Evolutionary conservation across 139 green algal species (phyloP).

Genomic region (Astrephomene gubernaculifera): DNA sequence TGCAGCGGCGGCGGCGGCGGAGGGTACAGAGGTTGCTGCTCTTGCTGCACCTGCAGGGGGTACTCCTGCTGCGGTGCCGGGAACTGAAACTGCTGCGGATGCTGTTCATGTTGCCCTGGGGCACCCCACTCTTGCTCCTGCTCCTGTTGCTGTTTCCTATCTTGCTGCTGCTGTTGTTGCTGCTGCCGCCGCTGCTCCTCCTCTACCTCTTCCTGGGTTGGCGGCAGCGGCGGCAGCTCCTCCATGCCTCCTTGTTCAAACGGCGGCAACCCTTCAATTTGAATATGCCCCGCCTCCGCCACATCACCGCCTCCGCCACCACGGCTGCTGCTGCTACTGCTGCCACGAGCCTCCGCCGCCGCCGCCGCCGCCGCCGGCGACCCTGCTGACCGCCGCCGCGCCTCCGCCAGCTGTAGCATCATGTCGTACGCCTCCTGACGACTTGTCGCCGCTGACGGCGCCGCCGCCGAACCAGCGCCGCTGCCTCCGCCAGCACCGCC

Average conservation of each 20-base stretch:
- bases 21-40: too few species aligned
- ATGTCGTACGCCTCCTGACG: constrained; percentile 22
- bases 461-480: not conserved
- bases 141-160: not conserved
- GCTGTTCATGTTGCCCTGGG: constrained; percentile 27
- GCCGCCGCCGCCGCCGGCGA: constrained; percentile 3
- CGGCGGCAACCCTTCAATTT: not conserved
- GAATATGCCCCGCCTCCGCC: not conserved
- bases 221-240: constrained; percentile 36
- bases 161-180: constrained; percentile 3
- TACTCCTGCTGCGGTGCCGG: too few species aligned
- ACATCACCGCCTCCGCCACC: not conserved
- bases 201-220: not conserved
- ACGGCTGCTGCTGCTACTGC: not conserved
- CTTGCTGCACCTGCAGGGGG: too few species aligned
- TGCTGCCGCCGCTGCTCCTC: constrained; percentile 21
- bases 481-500: not conserved
- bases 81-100: not conserved
- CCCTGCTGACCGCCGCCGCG: not conserved
- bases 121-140: not conserved
- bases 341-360: not conserved
- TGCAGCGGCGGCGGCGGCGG: too few species aligned
- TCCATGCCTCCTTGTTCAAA: not conserved
- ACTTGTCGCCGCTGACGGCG: not conserved
- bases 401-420: constrained; percentile 31